Percentiles rank a stretch among this genome's conserved stretches.
phyloP scores from a whole-genome alignment of 345 rosid species.

The Rhodamnia rubescens region DNA sequence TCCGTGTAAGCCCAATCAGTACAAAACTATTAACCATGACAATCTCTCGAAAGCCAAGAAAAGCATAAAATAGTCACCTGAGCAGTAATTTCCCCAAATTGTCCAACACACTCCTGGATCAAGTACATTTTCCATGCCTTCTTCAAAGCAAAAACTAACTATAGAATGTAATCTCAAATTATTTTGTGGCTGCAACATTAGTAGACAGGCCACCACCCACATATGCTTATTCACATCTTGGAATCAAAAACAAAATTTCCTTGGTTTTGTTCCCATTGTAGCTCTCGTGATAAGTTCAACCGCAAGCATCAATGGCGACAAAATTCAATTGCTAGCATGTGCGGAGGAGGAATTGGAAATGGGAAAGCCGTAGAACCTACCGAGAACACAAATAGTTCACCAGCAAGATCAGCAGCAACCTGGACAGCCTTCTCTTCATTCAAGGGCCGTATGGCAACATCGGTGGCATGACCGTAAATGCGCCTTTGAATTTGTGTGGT shows the following conservation, averaged over 20 bases:
- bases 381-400: slow-evolving; percentile 72
- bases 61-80: background rate
- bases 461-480: slow-evolving; percentile 49
- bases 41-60: background rate
- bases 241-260: background rate
- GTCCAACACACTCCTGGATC: background rate
- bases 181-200: background rate
- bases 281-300: background rate
- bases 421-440: slow-evolving; percentile 84
- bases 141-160: background rate
- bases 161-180: background rate
- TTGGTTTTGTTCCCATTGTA: background rate
- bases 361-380: slow-evolving; percentile 15
- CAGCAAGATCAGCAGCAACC: slow-evolving; percentile 78
- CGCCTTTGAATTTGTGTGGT: slow-evolving; percentile 61
- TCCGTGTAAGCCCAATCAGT: background rate
- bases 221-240: background rate
- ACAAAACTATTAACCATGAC: background rate
- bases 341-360: background rate
- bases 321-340: background rate
- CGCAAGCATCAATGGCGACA: background rate
- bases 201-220: background rate
- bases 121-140: background rate
- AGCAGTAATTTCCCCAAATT: background rate
- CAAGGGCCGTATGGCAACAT: slow-evolving; percentile 66